Base-by-base conservation (phyloP, 305 asterid genomes). In the Ilex paraguariensis region DNA sequence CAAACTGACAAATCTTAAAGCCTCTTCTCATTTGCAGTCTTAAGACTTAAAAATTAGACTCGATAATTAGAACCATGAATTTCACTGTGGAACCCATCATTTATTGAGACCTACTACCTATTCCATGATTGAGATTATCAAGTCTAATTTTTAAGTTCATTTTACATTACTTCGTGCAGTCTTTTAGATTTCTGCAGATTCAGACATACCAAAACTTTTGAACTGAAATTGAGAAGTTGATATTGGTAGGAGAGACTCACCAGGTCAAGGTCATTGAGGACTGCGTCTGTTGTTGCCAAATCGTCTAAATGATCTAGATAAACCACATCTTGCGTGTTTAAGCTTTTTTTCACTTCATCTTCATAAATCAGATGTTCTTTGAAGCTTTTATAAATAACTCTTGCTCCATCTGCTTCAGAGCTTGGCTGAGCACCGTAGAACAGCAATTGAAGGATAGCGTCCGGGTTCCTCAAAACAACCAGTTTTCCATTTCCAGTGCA, bases 241-340 rank as follows among this genome's bases (percentile, higher is more conserved):
- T n/a, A 13, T 14, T 55, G 17, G 31, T 17, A 14, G 30, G 36
- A 17, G 30, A 56, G 45, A 53, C 75, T 66, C 72, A 91, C 98
- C 88, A 91, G 78, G 70, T 92, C 95, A 40, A 91, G 86, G 77
- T 86, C 88, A 65, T 80, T 79, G 32, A 88, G 66, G 33, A 83
- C 90, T 30, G 72, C 50, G 65, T 68, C 58, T 42, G 71, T 65
- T 31, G 52, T 30, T 55, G 62, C 61, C 21, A 78, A 81, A 51
- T 87, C 87, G 70, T 64, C 73, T 6, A 88, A 81, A 74, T 74
- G 77, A 30, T 65, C 72, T 17, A 91, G 60, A 70, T 67, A 70
- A 11, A 83, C 72, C 16, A 84, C 84, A 70, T 83, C 82, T 58
- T 84, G 98, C 96, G 83, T 88, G 57, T 59, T 80, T 33, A 91